Conservation (phyloP, 805 yeast genomes). For the Candida awuae region DNA sequence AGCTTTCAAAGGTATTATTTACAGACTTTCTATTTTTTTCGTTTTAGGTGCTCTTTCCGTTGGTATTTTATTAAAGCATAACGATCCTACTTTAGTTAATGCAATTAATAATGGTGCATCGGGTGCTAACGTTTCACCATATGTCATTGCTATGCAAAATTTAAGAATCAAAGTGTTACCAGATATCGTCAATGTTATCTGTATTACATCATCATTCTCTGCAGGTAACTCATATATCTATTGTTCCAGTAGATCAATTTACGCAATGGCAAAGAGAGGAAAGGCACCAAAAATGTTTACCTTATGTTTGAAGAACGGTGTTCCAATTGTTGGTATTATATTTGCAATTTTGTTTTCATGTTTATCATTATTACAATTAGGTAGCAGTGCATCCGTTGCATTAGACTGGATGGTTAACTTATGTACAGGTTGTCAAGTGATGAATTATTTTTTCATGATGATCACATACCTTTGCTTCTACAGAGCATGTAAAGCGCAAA, state of each 20-base stretch:
- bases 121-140: constrained; percentile 76
- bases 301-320: constrained; percentile 54
- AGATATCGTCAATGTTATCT: constrained; percentile 68
- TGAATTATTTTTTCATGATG: constrained; percentile 27
- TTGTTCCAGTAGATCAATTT: constrained; percentile 59
- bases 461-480: constrained; percentile 56
- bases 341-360: constrained; percentile 27
- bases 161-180: constrained; percentile 62
- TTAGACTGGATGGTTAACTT: constrained; percentile 28
- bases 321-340: constrained; percentile 33
- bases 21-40: constrained; percentile 59
- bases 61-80: constrained; percentile 66
- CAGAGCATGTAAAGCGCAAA: constrained; percentile 52
- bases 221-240: constrained; percentile 80
- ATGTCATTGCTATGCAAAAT: constrained; percentile 73
- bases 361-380: constrained; percentile 31
- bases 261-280: constrained; percentile 64
- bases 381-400: constrained; percentile 22
- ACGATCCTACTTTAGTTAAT: constrained; percentile 50
- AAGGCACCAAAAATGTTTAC: constrained; percentile 64
- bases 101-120: constrained; percentile 57
- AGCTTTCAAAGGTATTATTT: constrained; percentile 70
- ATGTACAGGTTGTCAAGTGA: constrained; percentile 26
- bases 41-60: constrained; percentile 70
- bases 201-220: constrained; percentile 67